A percentile compares a stretch with the other conserved stretches of the same genome.
Evolutionary conservation across 768 basidiomycete species (phyloP).

Genomic region (Serendipita indica): DNA sequence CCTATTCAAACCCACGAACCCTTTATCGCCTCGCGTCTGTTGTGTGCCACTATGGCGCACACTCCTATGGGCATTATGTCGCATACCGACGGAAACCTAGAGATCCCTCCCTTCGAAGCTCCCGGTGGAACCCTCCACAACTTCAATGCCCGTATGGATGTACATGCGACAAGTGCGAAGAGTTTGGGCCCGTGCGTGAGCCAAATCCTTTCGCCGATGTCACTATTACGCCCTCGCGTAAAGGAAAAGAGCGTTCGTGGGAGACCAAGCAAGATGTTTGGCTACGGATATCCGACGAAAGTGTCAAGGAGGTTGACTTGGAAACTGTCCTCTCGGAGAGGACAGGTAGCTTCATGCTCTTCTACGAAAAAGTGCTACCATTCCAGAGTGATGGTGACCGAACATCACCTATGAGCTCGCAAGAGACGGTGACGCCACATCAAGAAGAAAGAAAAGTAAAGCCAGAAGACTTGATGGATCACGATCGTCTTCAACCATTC

Average conservation of each 20-base stretch:
- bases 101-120: slow-evolving; percentile 25
- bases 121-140: slow-evolving; percentile 29
- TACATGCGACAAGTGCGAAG: slow-evolving; percentile 32
- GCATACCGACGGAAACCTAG: slow-evolving; percentile 76
- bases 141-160: slow-evolving; percentile 32
- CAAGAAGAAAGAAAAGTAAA: slow-evolving; percentile 17
- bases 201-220: neutral
- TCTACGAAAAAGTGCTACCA: slow-evolving; percentile 60
- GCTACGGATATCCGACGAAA: slow-evolving; percentile 80
- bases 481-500: neutral
- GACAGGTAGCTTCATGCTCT: slow-evolving; percentile 75
- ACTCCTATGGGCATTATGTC: slow-evolving; percentile 90
- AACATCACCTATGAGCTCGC: slow-evolving; percentile 35
- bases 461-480: slow-evolving; percentile 25
- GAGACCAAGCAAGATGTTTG: slow-evolving; percentile 33
- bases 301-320: slow-evolving; percentile 60
- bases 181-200: slow-evolving; percentile 43
- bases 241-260: slow-evolving; percentile 3
- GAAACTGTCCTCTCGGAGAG: slow-evolving; percentile 61
- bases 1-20: slow-evolving; percentile 39
- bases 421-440: slow-evolving; percentile 37
- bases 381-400: slow-evolving; percentile 8
- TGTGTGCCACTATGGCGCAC: slow-evolving; percentile 87
- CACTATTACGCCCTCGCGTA: neutral
- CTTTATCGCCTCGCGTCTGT: slow-evolving; percentile 74